A percentile compares a stretch with the other conserved stretches of the same genome.
Conservation (phyloP, 495 filamentous ascomycete species). For the Xylaria sp. region DNA sequence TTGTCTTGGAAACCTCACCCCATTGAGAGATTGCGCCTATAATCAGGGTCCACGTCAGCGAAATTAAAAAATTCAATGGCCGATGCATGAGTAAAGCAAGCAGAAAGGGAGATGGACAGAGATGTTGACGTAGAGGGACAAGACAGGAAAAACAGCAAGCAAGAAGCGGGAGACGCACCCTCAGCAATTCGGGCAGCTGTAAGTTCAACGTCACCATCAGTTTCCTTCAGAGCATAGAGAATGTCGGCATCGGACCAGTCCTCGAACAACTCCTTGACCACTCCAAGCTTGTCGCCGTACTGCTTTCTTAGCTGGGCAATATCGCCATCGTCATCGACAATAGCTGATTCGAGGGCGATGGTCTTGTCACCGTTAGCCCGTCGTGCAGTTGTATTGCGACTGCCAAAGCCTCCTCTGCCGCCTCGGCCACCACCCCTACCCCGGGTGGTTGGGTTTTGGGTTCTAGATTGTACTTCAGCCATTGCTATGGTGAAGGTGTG, state of each 20-base stretch:
- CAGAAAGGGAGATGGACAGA: neutral
- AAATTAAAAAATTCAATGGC: slow-evolving; percentile 23
- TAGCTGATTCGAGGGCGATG: slow-evolving; percentile 56
- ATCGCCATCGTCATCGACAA: slow-evolving; percentile 86
- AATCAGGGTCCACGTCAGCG: slow-evolving; percentile 36
- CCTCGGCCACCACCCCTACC: slow-evolving; percentile 84
- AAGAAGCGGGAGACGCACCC: slow-evolving; percentile 61
- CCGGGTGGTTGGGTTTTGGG: slow-evolving; percentile 62
- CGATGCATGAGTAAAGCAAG: neutral
- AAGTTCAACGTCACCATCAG: slow-evolving; percentile 82
- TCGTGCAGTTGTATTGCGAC: slow-evolving; percentile 65
- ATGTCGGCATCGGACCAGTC: slow-evolving; percentile 93
- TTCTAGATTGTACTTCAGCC: slow-evolving; percentile 91
- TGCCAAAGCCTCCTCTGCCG: slow-evolving; percentile 79
- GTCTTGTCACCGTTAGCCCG: slow-evolving; percentile 73
- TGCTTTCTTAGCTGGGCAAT: slow-evolving; percentile 89
- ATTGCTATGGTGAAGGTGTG: slow-evolving; percentile 61
- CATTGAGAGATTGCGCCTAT: slow-evolving; percentile 90
- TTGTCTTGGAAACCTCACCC: slow-evolving; percentile 93
- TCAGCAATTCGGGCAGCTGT: slow-evolving; percentile 90
- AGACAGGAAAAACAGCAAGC: neutral
- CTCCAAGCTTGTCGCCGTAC: slow-evolving; percentile 74
- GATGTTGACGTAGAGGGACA: slow-evolving; percentile 10
- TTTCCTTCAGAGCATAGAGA: slow-evolving; percentile 89
- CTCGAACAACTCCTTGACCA: slow-evolving; percentile 88